phyloP scores from a whole-genome alignment of 1,284 basidiomycete species.

The Trametes polyzona region DNA sequence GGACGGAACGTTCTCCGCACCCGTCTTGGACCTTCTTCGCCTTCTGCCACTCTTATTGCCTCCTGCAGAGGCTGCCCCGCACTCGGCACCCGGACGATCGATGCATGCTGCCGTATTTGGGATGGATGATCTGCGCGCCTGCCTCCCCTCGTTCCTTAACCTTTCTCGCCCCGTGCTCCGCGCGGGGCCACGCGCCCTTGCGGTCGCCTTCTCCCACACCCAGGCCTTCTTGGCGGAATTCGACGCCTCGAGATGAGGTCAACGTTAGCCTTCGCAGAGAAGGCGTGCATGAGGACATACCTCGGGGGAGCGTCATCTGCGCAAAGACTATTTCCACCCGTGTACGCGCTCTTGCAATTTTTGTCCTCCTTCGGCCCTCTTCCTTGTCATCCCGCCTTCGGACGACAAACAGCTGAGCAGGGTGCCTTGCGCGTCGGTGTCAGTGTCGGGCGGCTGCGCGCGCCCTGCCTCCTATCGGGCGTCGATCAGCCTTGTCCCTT shows the following conservation, averaged over 20 bases:
- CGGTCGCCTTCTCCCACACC: not conserved
- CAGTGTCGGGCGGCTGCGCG: not conserved
- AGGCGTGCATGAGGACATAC: constrained; percentile 9
- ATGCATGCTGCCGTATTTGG: constrained; percentile 7
- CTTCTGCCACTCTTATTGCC: constrained; percentile 12
- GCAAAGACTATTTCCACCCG: constrained; percentile 7
- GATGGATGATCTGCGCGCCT: constrained; percentile 7
- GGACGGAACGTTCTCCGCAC: constrained; percentile 8
- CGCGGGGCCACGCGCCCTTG: constrained; percentile 5
- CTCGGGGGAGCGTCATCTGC: constrained; percentile 6
- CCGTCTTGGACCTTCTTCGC: constrained; percentile 1
- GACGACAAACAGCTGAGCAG: not conserved
- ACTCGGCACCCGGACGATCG: constrained; percentile 6
- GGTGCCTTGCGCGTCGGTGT: constrained; percentile 4
- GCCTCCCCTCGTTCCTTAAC: constrained; percentile 6
- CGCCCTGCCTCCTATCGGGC: not conserved
- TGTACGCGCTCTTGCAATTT: not conserved
- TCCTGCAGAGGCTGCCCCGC: constrained; percentile 4
- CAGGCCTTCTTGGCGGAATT: constrained; percentile 1
- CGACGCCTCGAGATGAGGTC: constrained; percentile 1
- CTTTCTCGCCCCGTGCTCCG: constrained; percentile 6
- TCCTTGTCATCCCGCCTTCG: not conserved
- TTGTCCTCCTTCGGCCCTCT: not conserved
- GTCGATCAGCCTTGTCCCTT: constrained; percentile 8
- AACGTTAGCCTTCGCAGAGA: not conserved